Evolutionary conservation across 345 rosid genomes (phyloP).

Genomic region (Salix exigua): DNA sequence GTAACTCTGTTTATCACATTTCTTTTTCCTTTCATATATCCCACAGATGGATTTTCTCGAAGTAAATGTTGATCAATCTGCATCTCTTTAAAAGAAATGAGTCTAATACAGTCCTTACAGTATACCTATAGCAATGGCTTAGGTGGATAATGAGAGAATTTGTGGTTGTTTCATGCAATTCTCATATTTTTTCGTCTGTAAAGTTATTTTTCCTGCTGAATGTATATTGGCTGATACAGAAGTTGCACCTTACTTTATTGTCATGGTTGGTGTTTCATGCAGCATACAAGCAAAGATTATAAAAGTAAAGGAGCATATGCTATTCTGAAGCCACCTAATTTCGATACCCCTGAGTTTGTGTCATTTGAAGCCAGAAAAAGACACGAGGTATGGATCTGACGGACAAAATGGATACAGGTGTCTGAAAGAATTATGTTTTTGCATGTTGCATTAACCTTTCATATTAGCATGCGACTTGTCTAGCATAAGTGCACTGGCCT

Average conservation of each 20-base stretch:
- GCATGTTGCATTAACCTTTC: neutral
- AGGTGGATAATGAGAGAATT: too few species aligned
- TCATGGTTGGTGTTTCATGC: neutral
- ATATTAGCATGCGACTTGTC: neutral
- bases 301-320: slow-evolving; percentile 41
- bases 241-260: too few species aligned
- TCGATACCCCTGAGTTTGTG: slow-evolving; percentile 33
- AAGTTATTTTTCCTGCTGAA: too few species aligned
- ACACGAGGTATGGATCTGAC: slow-evolving; percentile 20
- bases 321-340: slow-evolving; percentile 39
- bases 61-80: neutral
- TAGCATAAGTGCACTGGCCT: neutral
- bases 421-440: neutral
- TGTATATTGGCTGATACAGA: too few species aligned
- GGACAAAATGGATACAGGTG: neutral
- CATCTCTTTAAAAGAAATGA: neutral
- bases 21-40: neutral
- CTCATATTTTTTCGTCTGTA: too few species aligned
- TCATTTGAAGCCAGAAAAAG: slow-evolving; percentile 33
- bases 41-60: neutral
- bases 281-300: slow-evolving; percentile 29
- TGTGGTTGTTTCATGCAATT: too few species aligned
- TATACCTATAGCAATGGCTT: too few species aligned
- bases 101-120: neutral
- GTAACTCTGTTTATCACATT: neutral